Percentiles rank a stretch among this genome's conserved stretches.
Evolutionary conservation across 371 early-diverging fungal species (phyloP).

Genomic region (Zopfochytrium polystomum): DNA sequence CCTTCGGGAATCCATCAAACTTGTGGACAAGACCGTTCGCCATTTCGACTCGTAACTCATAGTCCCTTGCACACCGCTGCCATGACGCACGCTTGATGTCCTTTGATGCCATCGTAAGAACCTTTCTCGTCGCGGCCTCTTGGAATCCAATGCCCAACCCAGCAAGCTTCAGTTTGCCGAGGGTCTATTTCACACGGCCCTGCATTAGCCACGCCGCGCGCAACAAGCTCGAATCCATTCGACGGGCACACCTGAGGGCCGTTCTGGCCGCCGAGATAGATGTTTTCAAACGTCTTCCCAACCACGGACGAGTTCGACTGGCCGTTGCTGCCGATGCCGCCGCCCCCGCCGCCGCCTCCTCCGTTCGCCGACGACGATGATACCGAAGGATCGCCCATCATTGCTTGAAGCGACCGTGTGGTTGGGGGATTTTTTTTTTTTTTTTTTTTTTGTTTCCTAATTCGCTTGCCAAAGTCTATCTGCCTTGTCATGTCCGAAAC

Average conservation of each 20-base stretch:
- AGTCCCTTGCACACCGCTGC: conserved; percentile 80
- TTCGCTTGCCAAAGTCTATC: too few relatives aligned
- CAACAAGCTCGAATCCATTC: neutral
- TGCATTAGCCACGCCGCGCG: too few relatives aligned
- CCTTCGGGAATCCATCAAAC: conserved; percentile 86
- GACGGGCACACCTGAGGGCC: conserved; percentile 28
- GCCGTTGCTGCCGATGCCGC: too few relatives aligned
- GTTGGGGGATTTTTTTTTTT: too few relatives aligned
- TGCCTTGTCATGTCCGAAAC: too few relatives aligned
- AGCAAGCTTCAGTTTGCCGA: conserved; percentile 67
- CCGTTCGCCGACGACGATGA: too few relatives aligned
- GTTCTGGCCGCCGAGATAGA: conserved; percentile 40
- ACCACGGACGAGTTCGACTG: too few relatives aligned
- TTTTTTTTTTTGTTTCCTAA: too few relatives aligned
- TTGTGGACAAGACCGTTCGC: conserved; percentile 70
- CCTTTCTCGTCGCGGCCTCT: conserved; percentile 45
- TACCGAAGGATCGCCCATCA: too few relatives aligned
- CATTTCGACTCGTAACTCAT: conserved; percentile 70
- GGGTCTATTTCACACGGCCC: too few relatives aligned
- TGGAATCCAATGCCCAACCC: conserved; percentile 83
- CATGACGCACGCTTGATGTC: conserved; percentile 70
- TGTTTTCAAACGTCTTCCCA: conserved; percentile 40
- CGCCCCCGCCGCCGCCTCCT: too few relatives aligned
- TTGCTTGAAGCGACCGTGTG: too few relatives aligned
- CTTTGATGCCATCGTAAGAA: conserved; percentile 60